Evolutionary conservation across 768 basidiomycete genomes (phyloP).

Genomic region (Rhodotorula toruloides): DNA sequence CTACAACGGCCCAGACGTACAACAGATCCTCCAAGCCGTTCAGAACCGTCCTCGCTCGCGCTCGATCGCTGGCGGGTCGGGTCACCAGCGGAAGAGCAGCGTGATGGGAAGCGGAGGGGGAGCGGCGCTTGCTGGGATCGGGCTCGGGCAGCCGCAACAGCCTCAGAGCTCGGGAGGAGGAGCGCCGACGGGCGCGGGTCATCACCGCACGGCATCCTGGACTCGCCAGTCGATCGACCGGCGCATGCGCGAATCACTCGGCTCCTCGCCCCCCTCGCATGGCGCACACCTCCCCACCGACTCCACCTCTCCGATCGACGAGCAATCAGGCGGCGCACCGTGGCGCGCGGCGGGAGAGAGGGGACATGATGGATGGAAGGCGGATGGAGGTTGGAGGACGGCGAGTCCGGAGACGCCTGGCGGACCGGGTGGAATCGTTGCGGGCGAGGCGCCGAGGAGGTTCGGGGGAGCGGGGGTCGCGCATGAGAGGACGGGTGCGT

Average conservation of each 20-base stretch:
- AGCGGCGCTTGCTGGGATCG: not conserved
- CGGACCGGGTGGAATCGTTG: constrained; percentile 17
- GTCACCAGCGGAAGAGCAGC: constrained; percentile 14
- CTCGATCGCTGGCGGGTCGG: constrained; percentile 8
- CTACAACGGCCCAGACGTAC: constrained; percentile 92
- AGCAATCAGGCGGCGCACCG: not conserved
- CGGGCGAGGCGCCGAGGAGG: constrained; percentile 29
- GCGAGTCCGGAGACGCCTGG: constrained; percentile 22
- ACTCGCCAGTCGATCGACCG: constrained; percentile 6
- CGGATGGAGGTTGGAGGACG: not conserved
- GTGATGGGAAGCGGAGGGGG: constrained; percentile 21
- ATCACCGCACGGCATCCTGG: constrained; percentile 1
- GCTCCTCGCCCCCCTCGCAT: not conserved
- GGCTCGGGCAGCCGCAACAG: not conserved
- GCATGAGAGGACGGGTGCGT: not conserved
- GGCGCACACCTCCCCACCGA: not conserved
- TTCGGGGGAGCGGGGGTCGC: not conserved
- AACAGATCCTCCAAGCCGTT: constrained; percentile 52
- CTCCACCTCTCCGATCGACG: not conserved
- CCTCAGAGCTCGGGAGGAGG: not conserved
- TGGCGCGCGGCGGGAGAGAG: too few species aligned
- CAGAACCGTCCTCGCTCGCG: constrained; percentile 43
- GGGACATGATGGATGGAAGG: not conserved
- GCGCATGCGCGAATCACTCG: not conserved
- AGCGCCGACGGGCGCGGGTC: not conserved